Conservation (phyloP, 2,329 filamentous ascomycete species). For the Fusarium liriodendri region DNA sequence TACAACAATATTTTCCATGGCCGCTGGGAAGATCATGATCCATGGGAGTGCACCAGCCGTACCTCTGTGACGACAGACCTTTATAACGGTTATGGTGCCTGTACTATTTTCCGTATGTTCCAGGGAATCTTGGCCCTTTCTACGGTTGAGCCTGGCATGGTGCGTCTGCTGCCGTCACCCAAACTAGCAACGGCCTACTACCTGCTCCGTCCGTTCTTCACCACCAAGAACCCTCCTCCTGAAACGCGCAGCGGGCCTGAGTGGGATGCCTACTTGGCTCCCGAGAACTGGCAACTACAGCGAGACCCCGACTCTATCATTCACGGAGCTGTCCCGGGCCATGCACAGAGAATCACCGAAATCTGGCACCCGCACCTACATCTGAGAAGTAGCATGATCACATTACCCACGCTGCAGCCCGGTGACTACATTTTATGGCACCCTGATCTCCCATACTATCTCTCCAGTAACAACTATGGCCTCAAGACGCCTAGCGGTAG, state of each 20-base stretch:
- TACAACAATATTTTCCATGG: constrained; percentile 66
- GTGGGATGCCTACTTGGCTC: constrained; percentile 64
- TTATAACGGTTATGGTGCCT: constrained; percentile 68
- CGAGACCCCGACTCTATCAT: constrained; percentile 65
- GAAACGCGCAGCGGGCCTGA: constrained; percentile 52
- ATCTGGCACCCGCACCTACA: constrained; percentile 68
- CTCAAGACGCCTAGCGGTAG: constrained; percentile 43
- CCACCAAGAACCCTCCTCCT: constrained; percentile 56
- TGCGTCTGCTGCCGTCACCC: constrained; percentile 80
- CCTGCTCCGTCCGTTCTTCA: constrained; percentile 71
- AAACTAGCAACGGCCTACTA: constrained; percentile 81
- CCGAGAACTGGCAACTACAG: constrained; percentile 58
- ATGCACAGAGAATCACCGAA: constrained; percentile 68
- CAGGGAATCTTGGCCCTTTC: constrained; percentile 67
- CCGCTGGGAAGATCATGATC: constrained; percentile 66
- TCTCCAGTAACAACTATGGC: constrained; percentile 54
- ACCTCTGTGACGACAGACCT: constrained; percentile 65
- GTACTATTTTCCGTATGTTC: constrained; percentile 70
- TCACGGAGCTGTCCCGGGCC: constrained; percentile 68
- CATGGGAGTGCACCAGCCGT: constrained; percentile 65
- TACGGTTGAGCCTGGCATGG: constrained; percentile 72
- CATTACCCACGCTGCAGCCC: constrained; percentile 64
- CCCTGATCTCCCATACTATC: constrained; percentile 67
- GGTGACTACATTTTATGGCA: constrained; percentile 71
- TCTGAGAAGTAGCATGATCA: constrained; percentile 64